phyloP scores from a whole-genome alignment of 2,329 filamentous ascomycete species.

The Hirsutella rhossiliensis region DNA sequence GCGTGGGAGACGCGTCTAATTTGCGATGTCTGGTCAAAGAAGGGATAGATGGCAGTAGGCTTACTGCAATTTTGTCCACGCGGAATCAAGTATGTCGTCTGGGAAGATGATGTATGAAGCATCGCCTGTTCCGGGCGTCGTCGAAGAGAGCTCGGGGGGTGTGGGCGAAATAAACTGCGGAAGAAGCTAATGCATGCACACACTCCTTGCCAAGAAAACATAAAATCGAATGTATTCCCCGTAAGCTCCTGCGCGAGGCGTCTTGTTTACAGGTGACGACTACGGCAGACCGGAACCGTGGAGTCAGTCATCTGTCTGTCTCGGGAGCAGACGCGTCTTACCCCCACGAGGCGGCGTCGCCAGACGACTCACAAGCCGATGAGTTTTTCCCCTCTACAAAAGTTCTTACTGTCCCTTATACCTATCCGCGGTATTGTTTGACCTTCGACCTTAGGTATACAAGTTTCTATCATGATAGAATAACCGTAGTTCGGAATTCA shows the following conservation, averaged over 20 bases:
- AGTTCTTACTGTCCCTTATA: too few relatives aligned
- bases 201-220: not conserved
- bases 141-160: not conserved
- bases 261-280: not conserved
- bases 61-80: not conserved
- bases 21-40: not conserved
- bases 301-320: too few relatives aligned
- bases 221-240: not conserved
- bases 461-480: too few relatives aligned
- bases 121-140: not conserved
- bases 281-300: too few relatives aligned
- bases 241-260: not conserved
- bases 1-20: not conserved
- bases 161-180: not conserved
- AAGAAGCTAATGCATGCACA: not conserved
- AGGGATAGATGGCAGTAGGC: conserved; percentile 1
- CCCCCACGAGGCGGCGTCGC: too few relatives aligned
- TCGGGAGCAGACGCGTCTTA: too few relatives aligned
- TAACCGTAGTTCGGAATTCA: too few relatives aligned
- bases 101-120: not conserved
- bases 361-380: too few relatives aligned
- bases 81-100: not conserved
- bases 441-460: too few relatives aligned
- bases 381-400: too few relatives aligned
- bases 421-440: too few relatives aligned